Evolutionary conservation across 1,284 basidiomycete species (phyloP).

Genomic region (Microstroma glucosiphilum): DNA sequence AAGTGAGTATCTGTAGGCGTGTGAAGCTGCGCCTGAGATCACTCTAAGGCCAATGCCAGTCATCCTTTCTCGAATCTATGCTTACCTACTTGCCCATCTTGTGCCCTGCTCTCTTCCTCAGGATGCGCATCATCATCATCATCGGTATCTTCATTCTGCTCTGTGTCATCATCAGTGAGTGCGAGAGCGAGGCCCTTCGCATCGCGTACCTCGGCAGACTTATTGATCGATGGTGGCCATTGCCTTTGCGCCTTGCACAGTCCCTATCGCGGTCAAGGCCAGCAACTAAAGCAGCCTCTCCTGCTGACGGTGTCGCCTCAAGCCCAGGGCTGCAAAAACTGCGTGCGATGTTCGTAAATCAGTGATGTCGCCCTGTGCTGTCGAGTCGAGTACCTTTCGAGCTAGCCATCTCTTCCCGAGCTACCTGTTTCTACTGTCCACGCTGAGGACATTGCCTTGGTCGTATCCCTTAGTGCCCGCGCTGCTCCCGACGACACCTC

Average conservation of each 20-base stretch:
- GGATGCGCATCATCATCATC: conserved; percentile 23
- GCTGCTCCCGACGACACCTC: too few species aligned
- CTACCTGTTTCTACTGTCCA: too few species aligned
- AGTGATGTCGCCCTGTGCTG: too few species aligned
- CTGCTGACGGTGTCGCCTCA: too few species aligned
- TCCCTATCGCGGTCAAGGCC: conserved; percentile 1
- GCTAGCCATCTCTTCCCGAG: too few species aligned
- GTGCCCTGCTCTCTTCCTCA: conserved; percentile 3
- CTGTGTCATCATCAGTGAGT: conserved; percentile 49
- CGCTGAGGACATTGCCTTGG: too few species aligned
- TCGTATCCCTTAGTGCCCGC: too few species aligned
- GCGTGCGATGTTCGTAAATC: too few species aligned
- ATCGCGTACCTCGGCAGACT: background rate
- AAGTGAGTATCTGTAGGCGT: conserved; percentile 12
- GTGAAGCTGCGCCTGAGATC: conserved; percentile 16
- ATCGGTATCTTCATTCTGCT: conserved; percentile 48
- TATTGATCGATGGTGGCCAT: background rate
- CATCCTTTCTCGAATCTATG: background rate
- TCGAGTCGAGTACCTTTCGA: too few species aligned
- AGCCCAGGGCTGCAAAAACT: too few species aligned
- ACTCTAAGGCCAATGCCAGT: conserved; percentile 1
- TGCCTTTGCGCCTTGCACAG: background rate
- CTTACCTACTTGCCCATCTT: background rate
- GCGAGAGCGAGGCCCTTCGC: background rate
- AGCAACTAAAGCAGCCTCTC: too few species aligned